A percentile compares a stretch with the other conserved stretches of the same genome.
These are phyloP conservation scores for Oligophagozyma castellii DNA, from an alignment of 1,139 yeast genomes.

Conservation along the genomic window DNA sequence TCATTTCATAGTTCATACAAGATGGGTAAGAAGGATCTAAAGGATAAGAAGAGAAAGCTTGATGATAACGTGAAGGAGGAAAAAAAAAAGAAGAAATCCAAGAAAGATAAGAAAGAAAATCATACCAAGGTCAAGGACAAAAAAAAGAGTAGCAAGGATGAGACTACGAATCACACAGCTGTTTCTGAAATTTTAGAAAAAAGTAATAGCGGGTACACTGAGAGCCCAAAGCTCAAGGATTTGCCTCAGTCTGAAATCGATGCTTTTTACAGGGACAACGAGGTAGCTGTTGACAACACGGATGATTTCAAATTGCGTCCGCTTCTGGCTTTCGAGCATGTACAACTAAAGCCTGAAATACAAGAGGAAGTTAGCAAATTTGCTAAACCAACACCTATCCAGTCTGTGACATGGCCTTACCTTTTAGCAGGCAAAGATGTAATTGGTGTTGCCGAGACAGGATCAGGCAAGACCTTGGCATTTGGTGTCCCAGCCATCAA, in stretches of 20 bases:
- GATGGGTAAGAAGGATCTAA: slow-evolving; percentile 35
- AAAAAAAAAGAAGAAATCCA: slow-evolving; percentile 22
- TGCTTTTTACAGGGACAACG: slow-evolving; percentile 52
- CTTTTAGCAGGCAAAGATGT: slow-evolving; percentile 71
- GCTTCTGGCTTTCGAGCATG: slow-evolving; percentile 51
- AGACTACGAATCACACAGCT: slow-evolving; percentile 3
- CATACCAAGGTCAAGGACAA: slow-evolving; percentile 26
- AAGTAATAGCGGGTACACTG: slow-evolving; percentile 9
- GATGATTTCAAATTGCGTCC: slow-evolving; percentile 43
- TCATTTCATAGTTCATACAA: slow-evolving; percentile 6
- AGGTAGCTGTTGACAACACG: slow-evolving; percentile 71
- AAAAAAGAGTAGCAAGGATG: slow-evolving; percentile 9
- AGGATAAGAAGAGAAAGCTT: slow-evolving; percentile 26
- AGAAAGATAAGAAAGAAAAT: slow-evolving; percentile 30
- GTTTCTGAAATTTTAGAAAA: not conserved
- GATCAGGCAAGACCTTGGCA: slow-evolving; percentile 95
- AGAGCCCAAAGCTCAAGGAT: slow-evolving; percentile 19
- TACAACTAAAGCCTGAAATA: slow-evolving; percentile 43
- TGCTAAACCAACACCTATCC: slow-evolving; percentile 91
- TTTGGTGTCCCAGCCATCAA: slow-evolving; percentile 96
- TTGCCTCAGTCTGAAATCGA: slow-evolving; percentile 45
- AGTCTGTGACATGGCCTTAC: slow-evolving; percentile 95
- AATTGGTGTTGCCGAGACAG: slow-evolving; percentile 96
- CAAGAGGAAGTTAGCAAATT: slow-evolving; percentile 48
- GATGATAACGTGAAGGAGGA: slow-evolving; percentile 20